Percentiles rank a stretch among this genome's conserved stretches.
These are phyloP conservation scores for Chytriomyces sp. DNA, from an alignment of 192 early-diverging fungal species.

Conservation along the genomic window DNA sequence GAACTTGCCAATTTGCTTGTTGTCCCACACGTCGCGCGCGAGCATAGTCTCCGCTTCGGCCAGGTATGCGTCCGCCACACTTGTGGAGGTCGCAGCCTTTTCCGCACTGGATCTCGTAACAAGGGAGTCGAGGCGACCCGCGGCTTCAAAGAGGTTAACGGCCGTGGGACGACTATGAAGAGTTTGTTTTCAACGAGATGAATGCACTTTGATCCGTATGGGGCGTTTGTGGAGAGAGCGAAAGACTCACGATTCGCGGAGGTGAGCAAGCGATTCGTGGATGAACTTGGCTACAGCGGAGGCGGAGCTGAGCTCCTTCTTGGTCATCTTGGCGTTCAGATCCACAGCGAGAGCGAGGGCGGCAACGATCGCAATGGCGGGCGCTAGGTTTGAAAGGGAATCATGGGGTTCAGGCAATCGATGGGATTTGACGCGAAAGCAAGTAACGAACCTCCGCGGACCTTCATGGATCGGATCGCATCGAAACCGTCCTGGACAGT, in stretches of 20 bases:
- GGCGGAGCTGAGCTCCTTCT: slow-evolving; percentile 31
- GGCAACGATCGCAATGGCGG: slow-evolving; percentile 97
- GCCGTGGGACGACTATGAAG: slow-evolving; percentile 90
- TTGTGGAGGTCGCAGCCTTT: slow-evolving; percentile 28
- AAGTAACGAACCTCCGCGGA: slow-evolving; percentile 49
- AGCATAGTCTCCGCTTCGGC: slow-evolving; percentile 81
- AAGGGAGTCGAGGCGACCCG: slow-evolving; percentile 40
- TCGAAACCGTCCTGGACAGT: slow-evolving; percentile 73
- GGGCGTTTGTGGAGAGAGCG: too few species aligned
- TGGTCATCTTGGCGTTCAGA: slow-evolving; percentile 39
- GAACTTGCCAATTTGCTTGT: slow-evolving; percentile 77
- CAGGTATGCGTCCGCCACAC: slow-evolving; percentile 60
- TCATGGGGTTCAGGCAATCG: background rate
- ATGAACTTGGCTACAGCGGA: slow-evolving; percentile 56
- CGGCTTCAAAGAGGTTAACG: slow-evolving; percentile 94
- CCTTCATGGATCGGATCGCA: slow-evolving; percentile 91
- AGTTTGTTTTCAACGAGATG: background rate
- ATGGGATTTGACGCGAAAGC: background rate
- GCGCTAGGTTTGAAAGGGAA: slow-evolving; percentile 52
- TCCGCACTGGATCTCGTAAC: slow-evolving; percentile 10
- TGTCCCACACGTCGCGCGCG: slow-evolving; percentile 81
- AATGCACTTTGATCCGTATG: too few species aligned
- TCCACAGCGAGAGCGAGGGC: slow-evolving; percentile 89
- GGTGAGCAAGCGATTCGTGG: slow-evolving; percentile 64
- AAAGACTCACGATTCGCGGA: slow-evolving; percentile 22